phyloP scores from a whole-genome alignment of 768 basidiomycete species.

The Fomitopsis pulvina region DNA sequence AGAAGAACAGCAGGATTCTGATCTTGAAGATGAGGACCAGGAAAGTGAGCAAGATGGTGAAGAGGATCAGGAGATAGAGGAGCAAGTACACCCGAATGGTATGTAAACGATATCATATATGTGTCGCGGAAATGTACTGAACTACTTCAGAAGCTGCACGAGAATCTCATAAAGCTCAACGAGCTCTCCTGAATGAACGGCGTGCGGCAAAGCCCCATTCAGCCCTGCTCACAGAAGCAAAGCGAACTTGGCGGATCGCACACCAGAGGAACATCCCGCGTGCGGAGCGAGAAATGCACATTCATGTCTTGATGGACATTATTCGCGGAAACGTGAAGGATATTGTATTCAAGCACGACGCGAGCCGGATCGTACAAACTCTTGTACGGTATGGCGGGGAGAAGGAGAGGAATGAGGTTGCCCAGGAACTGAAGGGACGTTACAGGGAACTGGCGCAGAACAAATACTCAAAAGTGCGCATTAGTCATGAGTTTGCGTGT shows the following conservation, averaged over 20 bases:
- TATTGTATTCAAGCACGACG: constrained; percentile 87
- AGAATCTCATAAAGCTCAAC: constrained; percentile 71
- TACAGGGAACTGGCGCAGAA: constrained; percentile 75
- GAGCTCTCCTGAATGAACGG: constrained; percentile 58
- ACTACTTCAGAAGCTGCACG: constrained; percentile 38
- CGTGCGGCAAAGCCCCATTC: constrained; percentile 76
- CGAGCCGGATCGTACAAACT: constrained; percentile 78
- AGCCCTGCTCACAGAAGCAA: constrained; percentile 59
- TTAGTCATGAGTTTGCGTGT: not conserved
- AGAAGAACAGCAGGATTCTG: constrained; percentile 29
- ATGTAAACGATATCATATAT: constrained; percentile 11
- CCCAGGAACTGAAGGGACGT: constrained; percentile 73
- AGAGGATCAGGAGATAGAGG: constrained; percentile 21
- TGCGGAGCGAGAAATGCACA: constrained; percentile 66
- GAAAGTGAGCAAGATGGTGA: constrained; percentile 26
- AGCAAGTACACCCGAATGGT: constrained; percentile 42
- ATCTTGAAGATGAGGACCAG: constrained; percentile 30
- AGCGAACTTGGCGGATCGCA: constrained; percentile 71
- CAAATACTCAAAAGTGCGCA: constrained; percentile 81
- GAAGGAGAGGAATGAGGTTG: constrained; percentile 72
- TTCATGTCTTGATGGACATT: constrained; percentile 66
- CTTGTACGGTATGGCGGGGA: constrained; percentile 77
- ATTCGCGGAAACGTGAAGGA: constrained; percentile 81
- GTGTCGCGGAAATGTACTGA: not conserved
- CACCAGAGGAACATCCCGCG: constrained; percentile 65